Conservation (phyloP, 106 monocot species). For the Platanthera guangdongensis region DNA sequence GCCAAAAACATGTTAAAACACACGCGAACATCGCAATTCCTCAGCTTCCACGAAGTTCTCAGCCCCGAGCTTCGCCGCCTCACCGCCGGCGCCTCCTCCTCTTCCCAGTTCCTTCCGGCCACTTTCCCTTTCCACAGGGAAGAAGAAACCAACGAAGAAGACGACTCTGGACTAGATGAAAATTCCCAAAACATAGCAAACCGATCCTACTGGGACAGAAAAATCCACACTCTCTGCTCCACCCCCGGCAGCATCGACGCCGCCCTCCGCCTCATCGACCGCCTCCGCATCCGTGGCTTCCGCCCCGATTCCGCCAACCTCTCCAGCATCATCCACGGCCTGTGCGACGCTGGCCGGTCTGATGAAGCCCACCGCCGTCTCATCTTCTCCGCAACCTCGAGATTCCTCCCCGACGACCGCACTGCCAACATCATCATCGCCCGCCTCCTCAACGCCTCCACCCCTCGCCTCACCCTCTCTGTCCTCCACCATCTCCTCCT, state of each 20-base stretch:
- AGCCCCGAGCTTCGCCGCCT: background rate
- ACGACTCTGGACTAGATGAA: background rate
- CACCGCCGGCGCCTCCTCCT: background rate
- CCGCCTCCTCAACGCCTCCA: constrained; percentile 51
- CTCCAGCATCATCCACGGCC: constrained; percentile 40
- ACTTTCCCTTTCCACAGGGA: background rate
- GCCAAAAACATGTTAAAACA: background rate
- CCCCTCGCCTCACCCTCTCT: constrained; percentile 43
- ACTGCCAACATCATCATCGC: constrained; percentile 44
- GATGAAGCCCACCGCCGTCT: constrained; percentile 76
- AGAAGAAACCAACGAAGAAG: background rate
- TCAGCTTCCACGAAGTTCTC: background rate
- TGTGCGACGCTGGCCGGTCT: constrained; percentile 49
- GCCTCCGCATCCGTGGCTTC: constrained; percentile 50
- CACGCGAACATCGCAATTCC: background rate
- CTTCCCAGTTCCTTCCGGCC: background rate
- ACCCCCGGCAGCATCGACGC: constrained; percentile 19
- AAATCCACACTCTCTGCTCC: constrained; percentile 29
- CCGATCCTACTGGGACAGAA: constrained; percentile 29
- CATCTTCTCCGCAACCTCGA: constrained; percentile 31
- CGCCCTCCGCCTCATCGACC: constrained; percentile 58
- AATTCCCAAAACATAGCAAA: constrained; percentile 14
- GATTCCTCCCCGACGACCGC: constrained; percentile 40
- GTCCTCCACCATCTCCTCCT: constrained; percentile 27
- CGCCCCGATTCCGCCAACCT: constrained; percentile 37